Evolutionary conservation across 1,284 basidiomycete genomes (phyloP).

Genomic region (Ustilago loliicola): DNA sequence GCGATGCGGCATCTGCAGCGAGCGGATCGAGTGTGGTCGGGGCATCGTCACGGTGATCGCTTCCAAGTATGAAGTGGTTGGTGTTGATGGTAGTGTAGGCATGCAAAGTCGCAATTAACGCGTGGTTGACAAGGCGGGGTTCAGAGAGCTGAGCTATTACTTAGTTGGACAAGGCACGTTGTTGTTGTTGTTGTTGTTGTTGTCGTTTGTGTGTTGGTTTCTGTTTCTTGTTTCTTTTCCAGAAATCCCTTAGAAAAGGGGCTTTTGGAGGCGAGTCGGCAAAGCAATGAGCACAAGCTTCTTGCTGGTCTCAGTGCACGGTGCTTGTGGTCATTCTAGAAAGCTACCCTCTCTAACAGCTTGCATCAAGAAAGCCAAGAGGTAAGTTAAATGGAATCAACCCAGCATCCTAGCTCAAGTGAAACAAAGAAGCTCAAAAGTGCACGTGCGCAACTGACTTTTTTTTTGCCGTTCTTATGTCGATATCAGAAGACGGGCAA

Average conservation of each 20-base stretch:
- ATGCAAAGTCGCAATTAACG: not conserved
- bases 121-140: too few species aligned
- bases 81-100: not conserved
- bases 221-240: too few species aligned
- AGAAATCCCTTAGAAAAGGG: not conserved
- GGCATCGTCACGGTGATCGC: slow-evolving; percentile 24
- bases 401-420: too few species aligned
- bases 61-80: not conserved
- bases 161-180: not conserved
- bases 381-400: too few species aligned
- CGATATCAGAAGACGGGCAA: too few species aligned
- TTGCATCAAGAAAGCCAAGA: too few species aligned
- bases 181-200: slow-evolving; percentile 2
- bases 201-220: not conserved
- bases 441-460: too few species aligned
- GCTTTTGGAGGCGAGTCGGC: not conserved
- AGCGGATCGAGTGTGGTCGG: slow-evolving; percentile 41
- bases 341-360: too few species aligned
- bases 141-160: too few species aligned
- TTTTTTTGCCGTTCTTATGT: too few species aligned
- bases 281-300: not conserved
- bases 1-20: slow-evolving; percentile 33
- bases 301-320: not conserved
- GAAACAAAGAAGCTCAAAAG: too few species aligned
- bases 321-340: too few species aligned